phyloP scores from a whole-genome alignment of 1,284 basidiomycete genomes.

The Volvariella surrecta region DNA sequence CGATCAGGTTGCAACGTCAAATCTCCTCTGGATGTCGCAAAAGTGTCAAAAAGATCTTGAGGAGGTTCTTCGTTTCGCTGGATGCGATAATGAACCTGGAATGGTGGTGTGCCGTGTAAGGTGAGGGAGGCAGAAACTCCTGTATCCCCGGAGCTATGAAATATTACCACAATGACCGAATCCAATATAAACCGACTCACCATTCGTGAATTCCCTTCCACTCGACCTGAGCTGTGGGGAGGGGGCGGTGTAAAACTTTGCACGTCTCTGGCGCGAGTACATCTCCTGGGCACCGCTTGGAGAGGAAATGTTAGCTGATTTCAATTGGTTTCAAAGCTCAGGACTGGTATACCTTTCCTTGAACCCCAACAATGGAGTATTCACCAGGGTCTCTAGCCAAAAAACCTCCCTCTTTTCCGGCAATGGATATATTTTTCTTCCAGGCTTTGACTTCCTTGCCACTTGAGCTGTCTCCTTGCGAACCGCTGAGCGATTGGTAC shows the following conservation, averaged over 20 bases:
- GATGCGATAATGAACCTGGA: conserved; percentile 73
- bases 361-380: conserved; percentile 69
- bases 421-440: conserved; percentile 49
- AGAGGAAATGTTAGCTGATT: conserved; percentile 1
- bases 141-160: conserved; percentile 80
- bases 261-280: conserved; percentile 78
- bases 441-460: conserved; percentile 44
- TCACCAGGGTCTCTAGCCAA: conserved; percentile 58
- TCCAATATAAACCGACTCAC: conserved; percentile 26
- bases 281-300: conserved; percentile 66
- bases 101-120: conserved; percentile 86
- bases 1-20: conserved; percentile 82
- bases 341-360: conserved; percentile 63
- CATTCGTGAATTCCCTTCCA: conserved; percentile 92
- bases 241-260: conserved; percentile 64
- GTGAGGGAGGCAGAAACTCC: conserved; percentile 85
- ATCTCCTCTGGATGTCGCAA: conserved; percentile 72
- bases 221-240: conserved; percentile 76
- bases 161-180: conserved; percentile 4
- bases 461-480: conserved; percentile 26
- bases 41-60: conserved; percentile 50
- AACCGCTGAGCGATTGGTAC: conserved; percentile 41
- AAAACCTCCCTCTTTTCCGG: conserved; percentile 38
- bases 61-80: conserved; percentile 63
- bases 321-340: conserved; percentile 10